Percentiles rank a stretch among this genome's conserved stretches.
These are phyloP conservation scores for Ophiobolus disseminans DNA, from an alignment of 2,329 filamentous ascomycete genomes.

Conservation along the genomic window DNA sequence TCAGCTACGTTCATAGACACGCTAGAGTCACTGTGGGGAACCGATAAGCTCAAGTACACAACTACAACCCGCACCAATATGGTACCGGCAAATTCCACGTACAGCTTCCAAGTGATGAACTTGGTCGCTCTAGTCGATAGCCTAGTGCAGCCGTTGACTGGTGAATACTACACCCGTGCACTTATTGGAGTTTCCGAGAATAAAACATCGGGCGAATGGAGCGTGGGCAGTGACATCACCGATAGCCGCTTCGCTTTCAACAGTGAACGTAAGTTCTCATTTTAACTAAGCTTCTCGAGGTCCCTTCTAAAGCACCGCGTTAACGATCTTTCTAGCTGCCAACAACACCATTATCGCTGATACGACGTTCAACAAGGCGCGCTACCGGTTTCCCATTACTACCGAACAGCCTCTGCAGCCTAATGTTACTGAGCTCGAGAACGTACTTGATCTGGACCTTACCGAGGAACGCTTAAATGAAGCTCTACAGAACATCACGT, in stretches of 20 bases:
- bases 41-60: not conserved
- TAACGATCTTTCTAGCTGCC: not conserved
- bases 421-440: too few relatives aligned
- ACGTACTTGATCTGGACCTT: conserved; percentile 6
- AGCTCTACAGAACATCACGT: conserved; percentile 10
- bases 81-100: not conserved
- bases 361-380: conserved; percentile 6
- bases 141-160: not conserved
- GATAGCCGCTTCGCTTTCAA: not conserved
- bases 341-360: conserved; percentile 8
- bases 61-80: not conserved
- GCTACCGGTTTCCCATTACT: not conserved
- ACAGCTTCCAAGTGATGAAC: conserved; percentile 1
- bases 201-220: too few relatives aligned
- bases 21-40: not conserved
- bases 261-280: not conserved
- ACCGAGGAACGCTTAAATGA: conserved; percentile 5
- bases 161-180: conserved; percentile 1
- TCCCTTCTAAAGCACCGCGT: not conserved
- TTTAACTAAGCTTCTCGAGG: not conserved
- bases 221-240: too few relatives aligned
- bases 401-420: not conserved
- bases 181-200: too few relatives aligned
- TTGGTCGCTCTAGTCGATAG: not conserved
- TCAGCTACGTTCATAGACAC: not conserved